Evolutionary conservation across 2,329 filamentous ascomycete species (phyloP).

Genomic region (Monosporascus sp.): DNA sequence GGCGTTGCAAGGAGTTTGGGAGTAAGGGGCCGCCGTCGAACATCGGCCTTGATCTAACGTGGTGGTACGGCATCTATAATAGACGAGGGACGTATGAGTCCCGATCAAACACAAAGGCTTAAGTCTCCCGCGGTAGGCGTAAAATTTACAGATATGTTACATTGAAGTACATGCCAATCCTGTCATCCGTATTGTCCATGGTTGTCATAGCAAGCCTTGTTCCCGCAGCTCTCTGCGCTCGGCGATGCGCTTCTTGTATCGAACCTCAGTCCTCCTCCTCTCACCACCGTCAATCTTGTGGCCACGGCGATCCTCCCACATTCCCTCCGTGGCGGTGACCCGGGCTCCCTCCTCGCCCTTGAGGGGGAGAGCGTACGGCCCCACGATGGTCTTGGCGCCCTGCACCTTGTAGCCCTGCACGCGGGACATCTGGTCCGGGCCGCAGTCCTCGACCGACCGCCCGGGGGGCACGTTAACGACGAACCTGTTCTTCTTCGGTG

Average conservation of each 20-base stretch:
- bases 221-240: constrained; percentile 65
- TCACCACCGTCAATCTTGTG: constrained; percentile 96
- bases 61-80: too few relatives aligned
- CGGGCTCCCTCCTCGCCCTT: constrained; percentile 60
- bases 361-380: constrained; percentile 66
- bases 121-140: neutral
- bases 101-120: neutral
- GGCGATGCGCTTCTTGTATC: constrained; percentile 76
- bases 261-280: constrained; percentile 76
- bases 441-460: constrained; percentile 30
- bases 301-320: constrained; percentile 87
- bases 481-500: constrained; percentile 40
- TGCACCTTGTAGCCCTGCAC: constrained; percentile 63
- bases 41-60: too few relatives aligned
- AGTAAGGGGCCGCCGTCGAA: neutral
- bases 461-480: constrained; percentile 51
- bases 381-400: constrained; percentile 64
- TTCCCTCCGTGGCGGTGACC: constrained; percentile 71
- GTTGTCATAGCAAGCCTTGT: constrained; percentile 17
- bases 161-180: constrained; percentile 12
- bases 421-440: constrained; percentile 38
- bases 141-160: constrained; percentile 17
- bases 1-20: constrained; percentile 11
- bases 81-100: too few relatives aligned
- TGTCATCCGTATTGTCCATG: neutral